Evolutionary conservation across 352 stramenopile genomes (phyloP), one percentile per base, ranked within the genome.

Genomic region (Pythium grandisporangium): DNA sequence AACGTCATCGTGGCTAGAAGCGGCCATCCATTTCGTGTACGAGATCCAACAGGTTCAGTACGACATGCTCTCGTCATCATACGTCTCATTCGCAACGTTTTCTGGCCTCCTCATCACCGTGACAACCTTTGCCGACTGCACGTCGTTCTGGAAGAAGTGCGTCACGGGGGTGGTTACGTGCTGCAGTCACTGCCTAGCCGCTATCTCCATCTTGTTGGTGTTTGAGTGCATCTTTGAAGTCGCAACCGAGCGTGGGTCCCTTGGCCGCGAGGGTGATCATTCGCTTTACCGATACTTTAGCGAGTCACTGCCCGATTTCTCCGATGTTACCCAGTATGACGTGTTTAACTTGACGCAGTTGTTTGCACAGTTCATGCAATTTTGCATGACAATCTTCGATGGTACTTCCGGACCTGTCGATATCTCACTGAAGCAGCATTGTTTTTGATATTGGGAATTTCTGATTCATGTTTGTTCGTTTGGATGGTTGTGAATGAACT

Each of bases 351-450:
- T 89, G 5, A 57, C 63, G 2, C 66, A 66, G 11, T 32, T 87
- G 17, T 90, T 87, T 43, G 72, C 57, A 3, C 58, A 76, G 8
- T 81, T 84, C 24, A 75, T 89, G 61, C 65, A 69, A 48, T 44
- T 84, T 30, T 83, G 73, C 53, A 85, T 89, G 69, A 92, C 75
- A 20, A 70, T 92, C 40, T 92, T 88, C 49, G 78, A 92, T 50
- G 77, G 77, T 90, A 58, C 50, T 50, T 44, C 22, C 2, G 17
- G 12, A 21, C 22, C n/a, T 48, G 17, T 10, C 23, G 34, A 22
- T 25, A 22, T 10, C 22, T n/a, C n/a, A n/a, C n/a, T n/a, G n/a
- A n/a, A n/a, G n/a, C n/a, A n/a, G n/a, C n/a, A n/a, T n/a, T n/a
- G n/a, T n/a, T n/a, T n/a, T n/a, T n/a, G n/a, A n/a, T n/a, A n/a